Conservation (phyloP, 2,329 filamentous ascomycete species). For the Arthroderma sp. region DNA sequence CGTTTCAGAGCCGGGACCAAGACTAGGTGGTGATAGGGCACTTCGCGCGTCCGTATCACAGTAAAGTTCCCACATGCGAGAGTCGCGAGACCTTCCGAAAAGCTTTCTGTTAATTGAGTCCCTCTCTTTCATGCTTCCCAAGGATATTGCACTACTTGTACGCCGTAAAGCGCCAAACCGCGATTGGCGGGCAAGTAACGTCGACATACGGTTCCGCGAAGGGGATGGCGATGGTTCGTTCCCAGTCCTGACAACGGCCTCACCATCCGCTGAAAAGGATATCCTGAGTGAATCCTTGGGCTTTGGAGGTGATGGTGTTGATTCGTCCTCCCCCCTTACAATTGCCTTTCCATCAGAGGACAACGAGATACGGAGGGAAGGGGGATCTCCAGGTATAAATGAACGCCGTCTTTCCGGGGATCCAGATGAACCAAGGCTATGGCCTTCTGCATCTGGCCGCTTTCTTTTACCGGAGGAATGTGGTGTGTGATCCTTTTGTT, state of each 20-base stretch:
- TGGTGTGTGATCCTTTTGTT: not conserved
- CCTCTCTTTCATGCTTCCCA: conserved; percentile 35
- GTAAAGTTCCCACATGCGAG: conserved; percentile 81
- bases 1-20: conserved; percentile 53
- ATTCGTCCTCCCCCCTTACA: conserved; percentile 25
- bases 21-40: conserved; percentile 66
- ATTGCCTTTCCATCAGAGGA: conserved; percentile 30
- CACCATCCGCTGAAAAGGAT: conserved; percentile 75
- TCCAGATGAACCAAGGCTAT: conserved; percentile 1
- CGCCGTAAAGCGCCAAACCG: conserved; percentile 48
- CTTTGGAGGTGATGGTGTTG: conserved; percentile 29
- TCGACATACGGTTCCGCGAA: conserved; percentile 39
- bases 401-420: conserved; percentile 1
- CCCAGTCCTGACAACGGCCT: conserved; percentile 67
- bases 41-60: conserved; percentile 69
- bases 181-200: conserved; percentile 35
- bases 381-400: conserved; percentile 12
- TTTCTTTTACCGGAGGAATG: conserved; percentile 8
- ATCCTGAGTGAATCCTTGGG: conserved; percentile 50
- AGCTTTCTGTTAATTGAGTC: conserved; percentile 28
- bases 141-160: conserved; percentile 55
- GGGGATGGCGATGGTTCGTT: conserved; percentile 57
- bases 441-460: conserved; percentile 5
- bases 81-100: conserved; percentile 70
- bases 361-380: conserved; percentile 28